Evolutionary conservation across 257 asterid genomes (phyloP).

Genomic region (Marsdenia floribunda): DNA sequence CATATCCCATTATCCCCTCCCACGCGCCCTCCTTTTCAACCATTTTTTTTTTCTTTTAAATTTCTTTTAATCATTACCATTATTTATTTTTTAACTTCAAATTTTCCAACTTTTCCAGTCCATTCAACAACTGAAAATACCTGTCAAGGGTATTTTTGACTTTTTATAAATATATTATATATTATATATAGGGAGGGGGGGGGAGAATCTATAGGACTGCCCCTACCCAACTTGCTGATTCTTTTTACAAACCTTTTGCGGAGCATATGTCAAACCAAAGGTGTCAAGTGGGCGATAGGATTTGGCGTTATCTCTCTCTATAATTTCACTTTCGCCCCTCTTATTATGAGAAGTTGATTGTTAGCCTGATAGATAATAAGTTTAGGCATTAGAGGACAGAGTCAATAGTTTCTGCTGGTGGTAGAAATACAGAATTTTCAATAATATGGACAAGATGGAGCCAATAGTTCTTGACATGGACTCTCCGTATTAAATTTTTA

Average conservation of each 20-base stretch:
- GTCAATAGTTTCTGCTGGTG: too few relatives aligned
- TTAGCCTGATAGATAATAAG: too few relatives aligned
- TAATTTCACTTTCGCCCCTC: too few relatives aligned
- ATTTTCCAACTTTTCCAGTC: not conserved
- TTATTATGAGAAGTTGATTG: too few relatives aligned
- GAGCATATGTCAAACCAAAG: not conserved
- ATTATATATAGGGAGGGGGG: not conserved
- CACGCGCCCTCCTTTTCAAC: not conserved
- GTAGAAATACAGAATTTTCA: too few relatives aligned
- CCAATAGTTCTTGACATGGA: too few relatives aligned
- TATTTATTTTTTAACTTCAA: not conserved
- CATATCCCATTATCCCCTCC: too few relatives aligned
- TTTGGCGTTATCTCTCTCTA: not conserved
- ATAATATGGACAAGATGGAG: too few relatives aligned
- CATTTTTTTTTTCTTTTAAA: too few relatives aligned
- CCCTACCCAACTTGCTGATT: not conserved
- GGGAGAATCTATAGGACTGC: not conserved
- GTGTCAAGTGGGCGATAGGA: not conserved
- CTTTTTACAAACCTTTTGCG: not conserved
- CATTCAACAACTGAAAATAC: constrained; percentile 13
- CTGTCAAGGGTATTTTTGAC: constrained; percentile 12
- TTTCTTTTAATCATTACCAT: not conserved
- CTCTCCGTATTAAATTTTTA: too few relatives aligned
- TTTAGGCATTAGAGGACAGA: too few relatives aligned
- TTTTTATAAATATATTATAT: not conserved